These are phyloP conservation scores for Bathelium albidoporum DNA, from an alignment of 495 filamentous ascomycete genomes.

Conservation along the genomic window DNA sequence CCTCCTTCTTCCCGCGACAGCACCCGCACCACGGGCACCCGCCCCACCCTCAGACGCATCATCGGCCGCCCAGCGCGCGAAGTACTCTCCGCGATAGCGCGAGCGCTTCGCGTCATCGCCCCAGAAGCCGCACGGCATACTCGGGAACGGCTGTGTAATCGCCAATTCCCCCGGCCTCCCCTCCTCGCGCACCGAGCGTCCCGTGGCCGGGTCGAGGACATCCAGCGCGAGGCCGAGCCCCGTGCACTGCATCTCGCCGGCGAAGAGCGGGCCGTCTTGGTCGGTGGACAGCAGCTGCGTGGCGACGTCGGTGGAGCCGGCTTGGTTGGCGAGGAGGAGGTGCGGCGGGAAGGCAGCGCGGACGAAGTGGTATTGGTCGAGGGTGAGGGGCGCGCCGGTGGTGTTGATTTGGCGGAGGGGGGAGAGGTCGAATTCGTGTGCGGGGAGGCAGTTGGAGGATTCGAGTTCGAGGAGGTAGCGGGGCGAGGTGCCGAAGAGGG, in stretches of 20 bases:
- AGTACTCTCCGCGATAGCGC: slow-evolving; percentile 61
- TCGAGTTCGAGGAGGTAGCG: slow-evolving; percentile 75
- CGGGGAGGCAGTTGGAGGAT: slow-evolving; percentile 85
- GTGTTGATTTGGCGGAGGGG: slow-evolving; percentile 48
- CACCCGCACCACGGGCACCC: too few relatives aligned
- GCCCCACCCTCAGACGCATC: too few relatives aligned
- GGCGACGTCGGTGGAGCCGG: slow-evolving; percentile 69
- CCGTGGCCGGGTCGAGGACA: slow-evolving; percentile 55
- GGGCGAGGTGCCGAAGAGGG: slow-evolving; percentile 48
- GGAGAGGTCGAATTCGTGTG: slow-evolving; percentile 57
- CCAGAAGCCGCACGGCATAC: slow-evolving; percentile 65
- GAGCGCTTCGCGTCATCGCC: slow-evolving; percentile 43
- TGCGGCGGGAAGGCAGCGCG: slow-evolving; percentile 59
- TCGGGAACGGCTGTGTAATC: slow-evolving; percentile 53
- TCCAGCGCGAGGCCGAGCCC: slow-evolving; percentile 54
- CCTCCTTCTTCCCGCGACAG: too few relatives aligned
- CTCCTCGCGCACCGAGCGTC: slow-evolving; percentile 44
- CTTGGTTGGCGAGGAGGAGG: slow-evolving; percentile 60
- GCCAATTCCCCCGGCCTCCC: slow-evolving; percentile 67
- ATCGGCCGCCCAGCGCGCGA: slow-evolving; percentile 28
- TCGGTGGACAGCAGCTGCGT: slow-evolving; percentile 61
- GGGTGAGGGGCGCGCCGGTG: slow-evolving; percentile 71
- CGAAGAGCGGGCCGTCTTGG: slow-evolving; percentile 58
- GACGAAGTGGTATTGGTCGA: slow-evolving; percentile 70
- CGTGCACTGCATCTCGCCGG: slow-evolving; percentile 58